phyloP scores from a whole-genome alignment of 768 basidiomycete genomes.

The Suillus decipiens region DNA sequence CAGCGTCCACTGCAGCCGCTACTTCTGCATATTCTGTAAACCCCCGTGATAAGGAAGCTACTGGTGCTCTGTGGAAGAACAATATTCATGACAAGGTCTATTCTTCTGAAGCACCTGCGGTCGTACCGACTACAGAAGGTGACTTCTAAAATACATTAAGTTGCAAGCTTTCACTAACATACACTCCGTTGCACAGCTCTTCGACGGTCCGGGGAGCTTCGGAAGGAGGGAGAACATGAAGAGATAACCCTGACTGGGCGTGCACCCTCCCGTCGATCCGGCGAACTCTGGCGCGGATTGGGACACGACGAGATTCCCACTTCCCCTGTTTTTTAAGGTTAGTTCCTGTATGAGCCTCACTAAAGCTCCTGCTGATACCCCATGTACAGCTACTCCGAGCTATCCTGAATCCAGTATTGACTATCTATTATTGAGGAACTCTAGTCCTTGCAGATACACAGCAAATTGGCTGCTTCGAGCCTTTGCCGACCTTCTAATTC shows the following conservation, averaged over 20 bases:
- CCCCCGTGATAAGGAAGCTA: neutral
- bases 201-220: neutral
- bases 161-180: neutral
- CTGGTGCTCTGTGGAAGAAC: conserved; percentile 21
- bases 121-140: neutral
- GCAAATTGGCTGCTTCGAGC: neutral
- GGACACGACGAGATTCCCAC: neutral
- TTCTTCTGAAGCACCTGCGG: conserved; percentile 7
- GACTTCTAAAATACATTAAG: neutral
- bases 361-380: neutral
- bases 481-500: neutral
- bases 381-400: neutral
- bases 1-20: neutral
- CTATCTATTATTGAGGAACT: neutral
- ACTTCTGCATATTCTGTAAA: neutral
- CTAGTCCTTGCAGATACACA: neutral
- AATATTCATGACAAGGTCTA: conserved; percentile 23
- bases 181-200: neutral
- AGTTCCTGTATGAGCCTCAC: neutral
- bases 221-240: neutral
- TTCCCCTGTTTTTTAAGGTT: neutral
- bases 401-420: neutral
- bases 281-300: neutral
- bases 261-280: neutral
- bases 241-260: neutral